A percentile compares a stretch with the other conserved stretches of the same genome.
phyloP scores from a whole-genome alignment of 2,329 filamentous ascomycete genomes.

The Atkinsonella hypoxylon region DNA sequence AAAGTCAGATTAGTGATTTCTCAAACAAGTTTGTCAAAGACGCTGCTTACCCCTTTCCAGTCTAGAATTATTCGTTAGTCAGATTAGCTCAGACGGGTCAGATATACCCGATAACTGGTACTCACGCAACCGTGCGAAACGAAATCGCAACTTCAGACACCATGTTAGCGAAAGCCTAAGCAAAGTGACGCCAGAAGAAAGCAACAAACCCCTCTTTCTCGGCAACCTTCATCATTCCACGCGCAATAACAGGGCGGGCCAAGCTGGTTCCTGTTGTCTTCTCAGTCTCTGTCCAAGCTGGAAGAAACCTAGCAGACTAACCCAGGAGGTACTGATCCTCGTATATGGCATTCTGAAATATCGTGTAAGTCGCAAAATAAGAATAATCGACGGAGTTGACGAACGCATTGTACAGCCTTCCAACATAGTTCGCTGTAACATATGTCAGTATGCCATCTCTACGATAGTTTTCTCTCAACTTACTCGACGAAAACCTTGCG shows the following conservation, averaged over 20 bases:
- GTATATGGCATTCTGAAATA: conserved; percentile 37
- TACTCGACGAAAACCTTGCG: conserved; percentile 57
- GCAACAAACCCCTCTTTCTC: conserved; percentile 11
- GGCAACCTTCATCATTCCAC: conserved; percentile 29
- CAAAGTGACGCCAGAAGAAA: too few species aligned
- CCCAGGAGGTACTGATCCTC: conserved; percentile 39
- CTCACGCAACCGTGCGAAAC: background rate
- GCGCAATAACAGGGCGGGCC: conserved; percentile 54
- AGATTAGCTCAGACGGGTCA: too few species aligned
- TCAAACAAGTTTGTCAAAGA: too few species aligned
- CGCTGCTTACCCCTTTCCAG: background rate
- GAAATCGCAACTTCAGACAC: background rate
- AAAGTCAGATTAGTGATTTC: too few species aligned
- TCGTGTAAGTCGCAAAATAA: too few species aligned
- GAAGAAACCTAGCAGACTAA: too few species aligned
- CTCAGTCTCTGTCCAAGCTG: too few species aligned
- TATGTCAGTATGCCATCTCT: too few species aligned
- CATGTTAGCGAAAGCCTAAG: too few species aligned
- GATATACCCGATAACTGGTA: too few species aligned
- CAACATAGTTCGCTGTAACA: conserved; percentile 47
- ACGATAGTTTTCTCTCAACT: too few species aligned
- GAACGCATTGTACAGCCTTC: conserved; percentile 49
- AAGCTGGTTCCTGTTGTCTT: conserved; percentile 33
- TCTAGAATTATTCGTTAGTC: background rate
- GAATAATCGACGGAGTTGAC: too few species aligned